Evolutionary conservation across 2,329 filamentous ascomycete species (phyloP).

Genomic region (Fusarium nematophilum): DNA sequence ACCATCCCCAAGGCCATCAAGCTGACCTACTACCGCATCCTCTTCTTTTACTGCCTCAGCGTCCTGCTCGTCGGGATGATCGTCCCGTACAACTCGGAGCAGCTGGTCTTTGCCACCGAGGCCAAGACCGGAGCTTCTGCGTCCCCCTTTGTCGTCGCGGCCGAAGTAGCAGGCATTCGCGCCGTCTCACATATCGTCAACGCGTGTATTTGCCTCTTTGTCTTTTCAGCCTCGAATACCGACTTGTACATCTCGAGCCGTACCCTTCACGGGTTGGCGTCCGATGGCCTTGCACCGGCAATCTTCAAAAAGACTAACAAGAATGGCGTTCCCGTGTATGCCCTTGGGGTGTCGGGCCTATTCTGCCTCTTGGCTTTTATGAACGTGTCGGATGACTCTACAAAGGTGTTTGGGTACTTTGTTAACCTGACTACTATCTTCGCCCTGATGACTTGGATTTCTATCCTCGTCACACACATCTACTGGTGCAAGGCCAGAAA

Average conservation of each 20-base stretch:
- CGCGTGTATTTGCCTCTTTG: constrained; percentile 78
- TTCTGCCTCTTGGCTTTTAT: constrained; percentile 77
- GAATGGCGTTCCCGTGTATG: constrained; percentile 76
- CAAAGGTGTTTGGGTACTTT: constrained; percentile 71
- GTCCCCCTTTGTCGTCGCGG: constrained; percentile 80
- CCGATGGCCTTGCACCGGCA: constrained; percentile 76
- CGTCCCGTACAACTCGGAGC: constrained; percentile 74
- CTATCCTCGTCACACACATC: constrained; percentile 75
- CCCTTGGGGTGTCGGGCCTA: constrained; percentile 69
- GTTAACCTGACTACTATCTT: constrained; percentile 76
- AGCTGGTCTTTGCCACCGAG: constrained; percentile 69
- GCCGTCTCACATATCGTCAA: constrained; percentile 76
- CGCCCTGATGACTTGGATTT: constrained; percentile 74
- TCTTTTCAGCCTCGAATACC: constrained; percentile 81
- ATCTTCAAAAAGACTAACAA: constrained; percentile 79
- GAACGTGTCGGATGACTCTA: constrained; percentile 69
- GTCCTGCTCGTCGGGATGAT: constrained; percentile 82
- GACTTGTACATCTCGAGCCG: constrained; percentile 81
- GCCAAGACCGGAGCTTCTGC: constrained; percentile 56
- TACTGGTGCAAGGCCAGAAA: constrained; percentile 71
- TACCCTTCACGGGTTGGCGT: constrained; percentile 78
- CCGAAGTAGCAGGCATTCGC: constrained; percentile 71
- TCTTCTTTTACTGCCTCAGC: constrained; percentile 81
- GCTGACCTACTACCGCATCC: constrained; percentile 83
- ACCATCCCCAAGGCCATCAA: constrained; percentile 83